Conservation (phyloP, 2,329 filamentous ascomycete genomes). For the Colletotrichum liaoningense region DNA sequence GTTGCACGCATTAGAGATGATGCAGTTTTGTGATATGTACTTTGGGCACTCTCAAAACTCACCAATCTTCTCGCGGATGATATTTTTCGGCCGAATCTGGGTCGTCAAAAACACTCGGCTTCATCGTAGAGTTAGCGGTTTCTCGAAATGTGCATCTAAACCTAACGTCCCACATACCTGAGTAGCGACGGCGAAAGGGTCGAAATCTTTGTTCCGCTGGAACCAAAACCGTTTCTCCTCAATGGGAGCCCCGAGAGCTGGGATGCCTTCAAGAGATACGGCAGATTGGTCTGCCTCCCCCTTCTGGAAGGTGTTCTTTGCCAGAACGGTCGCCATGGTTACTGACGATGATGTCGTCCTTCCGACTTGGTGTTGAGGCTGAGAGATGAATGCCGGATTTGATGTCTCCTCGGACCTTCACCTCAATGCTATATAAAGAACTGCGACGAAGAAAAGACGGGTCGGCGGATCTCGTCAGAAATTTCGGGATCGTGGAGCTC, state of each 20-base stretch:
- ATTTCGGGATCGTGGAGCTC: not conserved
- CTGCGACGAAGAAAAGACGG: not conserved
- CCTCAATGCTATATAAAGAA: not conserved
- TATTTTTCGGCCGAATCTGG: conserved; percentile 49
- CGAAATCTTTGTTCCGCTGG: conserved; percentile 41
- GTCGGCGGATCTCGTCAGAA: conserved; percentile 12
- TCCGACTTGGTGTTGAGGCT: not conserved
- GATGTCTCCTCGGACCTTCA: conserved; percentile 9
- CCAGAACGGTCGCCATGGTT: conserved; percentile 35
- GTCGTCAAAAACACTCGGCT: conserved; percentile 53
- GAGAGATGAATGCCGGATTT: not conserved
- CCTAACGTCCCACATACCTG: conserved; percentile 15
- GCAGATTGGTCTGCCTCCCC: conserved; percentile 15
- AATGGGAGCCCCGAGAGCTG: conserved; percentile 40
- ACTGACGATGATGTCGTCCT: not conserved
- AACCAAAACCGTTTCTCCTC: conserved; percentile 48
- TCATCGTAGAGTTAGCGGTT: not conserved
- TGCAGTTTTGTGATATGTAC: too few species aligned
- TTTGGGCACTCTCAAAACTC: not conserved
- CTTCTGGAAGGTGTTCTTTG: conserved; percentile 15
- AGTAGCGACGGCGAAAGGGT: conserved; percentile 49
- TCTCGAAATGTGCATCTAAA: too few species aligned
- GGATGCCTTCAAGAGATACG: conserved; percentile 37
- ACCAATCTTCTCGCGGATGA: conserved; percentile 43
- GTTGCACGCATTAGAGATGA: not conserved